Conservation (phyloP, 768 basidiomycete species). For the Leccinum uliginosum region DNA sequence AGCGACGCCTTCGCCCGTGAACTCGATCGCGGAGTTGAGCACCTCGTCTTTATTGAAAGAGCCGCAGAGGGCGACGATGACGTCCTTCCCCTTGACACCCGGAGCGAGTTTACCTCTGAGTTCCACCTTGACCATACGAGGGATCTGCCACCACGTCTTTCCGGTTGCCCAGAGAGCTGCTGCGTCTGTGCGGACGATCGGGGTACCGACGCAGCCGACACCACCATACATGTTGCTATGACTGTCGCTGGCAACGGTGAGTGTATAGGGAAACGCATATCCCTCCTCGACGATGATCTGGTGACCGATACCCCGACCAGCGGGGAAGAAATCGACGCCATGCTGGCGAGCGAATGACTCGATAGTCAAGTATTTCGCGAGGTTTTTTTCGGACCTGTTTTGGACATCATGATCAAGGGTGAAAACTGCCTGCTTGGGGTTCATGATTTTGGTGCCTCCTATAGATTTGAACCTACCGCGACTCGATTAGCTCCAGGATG, state of each 20-base stretch:
- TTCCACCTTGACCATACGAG: slow-evolving; percentile 93
- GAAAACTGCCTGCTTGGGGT: slow-evolving; percentile 86
- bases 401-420: slow-evolving; percentile 98
- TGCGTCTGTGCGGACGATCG: slow-evolving; percentile 93
- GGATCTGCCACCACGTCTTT: slow-evolving; percentile 99
- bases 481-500: neutral
- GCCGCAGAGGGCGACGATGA: slow-evolving; percentile 95
- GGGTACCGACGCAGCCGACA: slow-evolving; percentile 94
- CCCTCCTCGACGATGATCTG: slow-evolving; percentile 98
- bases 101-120: slow-evolving; percentile 74
- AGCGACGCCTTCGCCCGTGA: slow-evolving; percentile 82
- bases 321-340: slow-evolving; percentile 91
- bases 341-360: slow-evolving; percentile 86
- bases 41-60: slow-evolving; percentile 97
- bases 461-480: slow-evolving; percentile 88
- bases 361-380: slow-evolving; percentile 88
- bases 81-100: slow-evolving; percentile 97
- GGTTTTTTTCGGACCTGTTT: slow-evolving; percentile 86
- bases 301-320: slow-evolving; percentile 96
- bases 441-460: slow-evolving; percentile 78
- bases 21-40: slow-evolving; percentile 94
- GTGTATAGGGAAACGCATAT: slow-evolving; percentile 92
- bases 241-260: slow-evolving; percentile 95
- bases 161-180: slow-evolving; percentile 98
- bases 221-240: slow-evolving; percentile 99